phyloP scores from a whole-genome alignment of 2,329 filamentous ascomycete genomes.

The Metarhizium guizhouense region DNA sequence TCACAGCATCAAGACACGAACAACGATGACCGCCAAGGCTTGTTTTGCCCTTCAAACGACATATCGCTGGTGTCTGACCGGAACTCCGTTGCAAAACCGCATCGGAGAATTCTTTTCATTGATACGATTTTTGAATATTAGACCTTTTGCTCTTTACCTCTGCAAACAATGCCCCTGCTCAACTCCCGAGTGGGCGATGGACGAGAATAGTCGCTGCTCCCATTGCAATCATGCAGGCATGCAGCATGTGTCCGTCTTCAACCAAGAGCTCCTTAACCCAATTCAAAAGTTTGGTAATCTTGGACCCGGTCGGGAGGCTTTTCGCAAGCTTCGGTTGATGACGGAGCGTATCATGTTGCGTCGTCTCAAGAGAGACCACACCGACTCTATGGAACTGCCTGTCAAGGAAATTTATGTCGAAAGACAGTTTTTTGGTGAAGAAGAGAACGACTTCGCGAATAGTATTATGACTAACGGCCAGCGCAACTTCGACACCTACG shows the following conservation, averaged over 20 bases:
- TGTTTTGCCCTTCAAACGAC: slow-evolving; percentile 83
- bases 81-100: slow-evolving; percentile 91
- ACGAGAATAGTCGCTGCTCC: slow-evolving; percentile 61
- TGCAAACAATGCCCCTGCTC: slow-evolving; percentile 82
- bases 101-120: slow-evolving; percentile 97
- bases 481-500: slow-evolving; percentile 91
- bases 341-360: slow-evolving; percentile 94
- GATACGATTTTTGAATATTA: slow-evolving; percentile 80
- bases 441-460: slow-evolving; percentile 88
- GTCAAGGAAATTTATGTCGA: slow-evolving; percentile 90
- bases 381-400: slow-evolving; percentile 89
- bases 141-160: slow-evolving; percentile 86
- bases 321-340: slow-evolving; percentile 76
- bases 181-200: slow-evolving; percentile 73
- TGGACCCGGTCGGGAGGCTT: slow-evolving; percentile 57
- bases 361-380: slow-evolving; percentile 88
- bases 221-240: slow-evolving; percentile 44
- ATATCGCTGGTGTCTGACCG: slow-evolving; percentile 93
- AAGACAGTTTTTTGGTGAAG: slow-evolving; percentile 92
- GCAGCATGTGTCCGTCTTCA: slow-evolving; percentile 58
- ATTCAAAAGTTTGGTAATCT: slow-evolving; percentile 54
- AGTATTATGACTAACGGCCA: slow-evolving; percentile 92
- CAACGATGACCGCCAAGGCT: slow-evolving; percentile 85
- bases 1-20: slow-evolving; percentile 86
- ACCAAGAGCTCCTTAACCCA: slow-evolving; percentile 89